Evolutionary conservation across 2,329 filamentous ascomycete genomes (phyloP).

Genomic region (Cryphonectria japonica): DNA sequence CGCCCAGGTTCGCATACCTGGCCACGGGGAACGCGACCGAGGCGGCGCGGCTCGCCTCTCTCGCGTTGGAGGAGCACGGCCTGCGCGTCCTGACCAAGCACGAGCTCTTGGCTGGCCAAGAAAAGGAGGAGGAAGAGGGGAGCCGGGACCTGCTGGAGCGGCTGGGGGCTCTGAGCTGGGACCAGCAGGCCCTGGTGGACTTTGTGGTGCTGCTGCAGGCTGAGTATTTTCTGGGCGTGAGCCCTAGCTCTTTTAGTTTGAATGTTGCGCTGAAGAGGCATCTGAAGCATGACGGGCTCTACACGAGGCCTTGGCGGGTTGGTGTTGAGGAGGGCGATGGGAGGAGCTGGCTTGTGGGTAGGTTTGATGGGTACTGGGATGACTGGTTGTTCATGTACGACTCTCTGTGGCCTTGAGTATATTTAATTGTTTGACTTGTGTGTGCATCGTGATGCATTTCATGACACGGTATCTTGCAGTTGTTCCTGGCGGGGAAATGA

Average conservation of each 20-base stretch:
- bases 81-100: constrained; percentile 45
- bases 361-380: constrained; percentile 50
- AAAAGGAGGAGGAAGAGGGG: constrained; percentile 31
- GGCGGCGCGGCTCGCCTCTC: constrained; percentile 42
- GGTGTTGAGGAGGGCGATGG: constrained; percentile 46
- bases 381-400: constrained; percentile 55
- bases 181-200: constrained; percentile 50
- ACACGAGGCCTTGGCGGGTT: constrained; percentile 49
- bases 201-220: constrained; percentile 45
- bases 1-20: constrained; percentile 44
- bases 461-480: neutral
- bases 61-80: constrained; percentile 38
- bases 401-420: constrained; percentile 45
- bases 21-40: constrained; percentile 51
- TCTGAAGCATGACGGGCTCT: constrained; percentile 43
- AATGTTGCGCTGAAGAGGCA: constrained; percentile 52
- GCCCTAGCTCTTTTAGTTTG: constrained; percentile 53
- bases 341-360: constrained; percentile 47
- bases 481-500: neutral
- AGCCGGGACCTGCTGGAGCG: constrained; percentile 33
- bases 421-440: neutral
- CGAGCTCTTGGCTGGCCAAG: constrained; percentile 38
- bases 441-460: neutral
- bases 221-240: constrained; percentile 49
- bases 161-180: constrained; percentile 46